These are phyloP conservation scores for Ceratocystis destructans DNA, from an alignment of 2,329 filamentous ascomycete genomes.

Conservation along the genomic window DNA sequence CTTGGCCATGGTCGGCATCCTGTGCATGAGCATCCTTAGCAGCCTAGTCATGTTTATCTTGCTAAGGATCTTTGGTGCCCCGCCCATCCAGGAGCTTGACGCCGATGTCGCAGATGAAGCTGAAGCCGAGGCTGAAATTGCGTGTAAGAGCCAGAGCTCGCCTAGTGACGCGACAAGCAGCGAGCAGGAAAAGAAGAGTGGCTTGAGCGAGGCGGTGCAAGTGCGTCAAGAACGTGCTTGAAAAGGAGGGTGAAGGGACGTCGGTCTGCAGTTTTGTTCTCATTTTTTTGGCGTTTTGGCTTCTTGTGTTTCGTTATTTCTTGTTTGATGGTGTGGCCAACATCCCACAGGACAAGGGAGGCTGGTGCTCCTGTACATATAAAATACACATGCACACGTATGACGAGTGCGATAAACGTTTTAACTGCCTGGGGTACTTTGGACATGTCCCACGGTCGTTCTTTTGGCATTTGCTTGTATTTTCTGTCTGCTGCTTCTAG, in stretches of 20 bases:
- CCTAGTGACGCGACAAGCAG: not conserved
- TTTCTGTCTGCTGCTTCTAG: not conserved
- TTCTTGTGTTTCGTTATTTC: too few species aligned
- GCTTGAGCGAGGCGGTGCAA: not conserved
- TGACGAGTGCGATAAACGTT: too few species aligned
- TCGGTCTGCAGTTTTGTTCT: too few species aligned
- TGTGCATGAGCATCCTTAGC: constrained; percentile 62
- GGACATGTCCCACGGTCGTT: too few species aligned
- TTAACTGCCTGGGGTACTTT: too few species aligned
- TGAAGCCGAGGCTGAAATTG: constrained; percentile 28
- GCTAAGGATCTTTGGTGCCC: constrained; percentile 44
- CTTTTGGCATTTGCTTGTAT: not conserved
- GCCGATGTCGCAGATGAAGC: not conserved
- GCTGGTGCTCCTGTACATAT: too few species aligned
- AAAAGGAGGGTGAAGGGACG: not conserved
- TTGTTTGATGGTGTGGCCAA: too few species aligned
- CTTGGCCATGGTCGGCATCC: constrained; percentile 73
- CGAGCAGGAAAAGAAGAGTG: not conserved
- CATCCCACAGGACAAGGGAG: too few species aligned
- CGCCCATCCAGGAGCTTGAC: constrained; percentile 29
- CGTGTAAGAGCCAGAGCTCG: not conserved
- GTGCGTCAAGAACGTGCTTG: not conserved
- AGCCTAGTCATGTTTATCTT: constrained; percentile 55
- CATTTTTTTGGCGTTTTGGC: not conserved
- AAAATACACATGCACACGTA: too few species aligned